phyloP scores from a whole-genome alignment of 176 grass and related monocot species.

The Pharus latifolius region DNA sequence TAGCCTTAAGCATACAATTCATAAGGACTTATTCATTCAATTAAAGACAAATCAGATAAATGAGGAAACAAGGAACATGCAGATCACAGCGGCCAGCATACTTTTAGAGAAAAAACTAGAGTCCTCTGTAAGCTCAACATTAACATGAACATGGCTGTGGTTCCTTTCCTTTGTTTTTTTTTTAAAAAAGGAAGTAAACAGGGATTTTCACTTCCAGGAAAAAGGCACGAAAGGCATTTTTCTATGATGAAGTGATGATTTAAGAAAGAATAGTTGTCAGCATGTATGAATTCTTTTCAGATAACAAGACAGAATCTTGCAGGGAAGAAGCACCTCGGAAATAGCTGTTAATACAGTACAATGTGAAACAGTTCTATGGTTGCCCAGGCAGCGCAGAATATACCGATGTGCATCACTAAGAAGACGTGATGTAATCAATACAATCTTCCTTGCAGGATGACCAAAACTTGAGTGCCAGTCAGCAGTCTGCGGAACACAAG shows the following conservation, averaged over 20 bases:
- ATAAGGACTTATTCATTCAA: neutral
- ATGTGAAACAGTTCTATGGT: conserved; percentile 49
- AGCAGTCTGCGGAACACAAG: conserved; percentile 36
- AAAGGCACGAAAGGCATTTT: neutral
- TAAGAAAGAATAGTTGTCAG: neutral
- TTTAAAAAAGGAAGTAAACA: neutral
- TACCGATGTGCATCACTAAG: conserved; percentile 91
- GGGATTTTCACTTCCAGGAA: neutral
- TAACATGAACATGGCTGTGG: too few relatives aligned
- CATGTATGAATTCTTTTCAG: neutral
- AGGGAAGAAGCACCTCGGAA: conserved; percentile 61
- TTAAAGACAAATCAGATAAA: neutral
- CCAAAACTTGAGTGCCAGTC: conserved; percentile 60
- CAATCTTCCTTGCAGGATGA: conserved; percentile 66
- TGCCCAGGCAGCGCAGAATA: conserved; percentile 78
- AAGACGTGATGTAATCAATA: conserved; percentile 66
- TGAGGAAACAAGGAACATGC: neutral
- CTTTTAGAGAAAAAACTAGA: neutral
- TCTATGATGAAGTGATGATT: neutral
- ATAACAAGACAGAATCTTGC: conserved; percentile 11
- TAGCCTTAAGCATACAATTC: neutral
- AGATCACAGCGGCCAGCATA: neutral
- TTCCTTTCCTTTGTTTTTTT: neutral
- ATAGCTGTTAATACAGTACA: conserved; percentile 84
- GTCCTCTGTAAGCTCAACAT: too few relatives aligned